Conservation (phyloP, 2,329 filamentous ascomycete genomes). For the Lasiodiplodia sp. region DNA sequence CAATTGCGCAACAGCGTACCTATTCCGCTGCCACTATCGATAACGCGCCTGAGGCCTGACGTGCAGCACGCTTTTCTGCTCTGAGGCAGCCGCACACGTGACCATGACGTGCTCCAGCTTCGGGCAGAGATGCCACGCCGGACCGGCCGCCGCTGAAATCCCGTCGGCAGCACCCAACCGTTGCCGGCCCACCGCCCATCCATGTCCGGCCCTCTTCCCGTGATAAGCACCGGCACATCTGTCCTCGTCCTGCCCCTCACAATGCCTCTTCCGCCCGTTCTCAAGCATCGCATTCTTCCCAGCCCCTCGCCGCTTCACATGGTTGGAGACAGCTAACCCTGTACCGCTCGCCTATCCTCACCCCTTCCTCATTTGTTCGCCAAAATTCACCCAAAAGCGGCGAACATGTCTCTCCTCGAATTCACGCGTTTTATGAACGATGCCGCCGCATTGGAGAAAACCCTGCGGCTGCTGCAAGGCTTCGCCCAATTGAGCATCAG, state of each 20-base stretch:
- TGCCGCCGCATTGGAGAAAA: conserved; percentile 28
- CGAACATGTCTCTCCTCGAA: conserved; percentile 25
- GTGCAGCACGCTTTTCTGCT: background rate
- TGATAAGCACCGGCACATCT: conserved; percentile 12
- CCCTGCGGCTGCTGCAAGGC: conserved; percentile 24
- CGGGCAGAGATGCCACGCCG: background rate
- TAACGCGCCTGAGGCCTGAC: background rate
- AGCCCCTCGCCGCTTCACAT: too few relatives aligned
- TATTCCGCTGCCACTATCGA: background rate
- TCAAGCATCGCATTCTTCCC: background rate
- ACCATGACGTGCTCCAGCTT: background rate
- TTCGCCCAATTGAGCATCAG: conserved; percentile 26
- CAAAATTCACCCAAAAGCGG: background rate
- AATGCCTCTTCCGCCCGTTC: background rate
- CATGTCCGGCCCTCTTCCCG: background rate
- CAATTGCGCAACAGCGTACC: background rate
- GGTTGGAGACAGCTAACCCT: background rate
- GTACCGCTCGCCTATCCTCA: background rate
- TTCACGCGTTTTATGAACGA: conserved; percentile 31
- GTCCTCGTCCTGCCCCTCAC: background rate
- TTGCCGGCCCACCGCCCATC: conserved; percentile 9
- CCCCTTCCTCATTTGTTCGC: background rate
- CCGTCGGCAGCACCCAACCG: conserved; percentile 13
- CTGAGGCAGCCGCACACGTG: background rate
- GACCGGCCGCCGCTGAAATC: background rate